Evolutionary conservation across 768 basidiomycete genomes (phyloP).

Genomic region (Termitomyces bulborhizus): DNA sequence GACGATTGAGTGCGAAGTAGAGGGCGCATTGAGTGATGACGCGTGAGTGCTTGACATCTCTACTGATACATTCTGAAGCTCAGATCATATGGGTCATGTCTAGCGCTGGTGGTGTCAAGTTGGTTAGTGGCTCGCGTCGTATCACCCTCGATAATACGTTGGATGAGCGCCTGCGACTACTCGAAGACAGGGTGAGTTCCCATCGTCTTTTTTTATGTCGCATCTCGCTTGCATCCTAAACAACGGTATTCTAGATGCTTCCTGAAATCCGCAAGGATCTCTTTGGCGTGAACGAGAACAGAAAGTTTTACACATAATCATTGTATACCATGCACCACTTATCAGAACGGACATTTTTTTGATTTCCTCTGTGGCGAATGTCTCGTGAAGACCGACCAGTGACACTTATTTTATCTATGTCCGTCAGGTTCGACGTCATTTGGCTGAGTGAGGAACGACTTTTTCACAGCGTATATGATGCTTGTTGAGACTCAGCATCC

Average conservation of each 20-base stretch:
- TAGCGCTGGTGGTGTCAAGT: slow-evolving; percentile 83
- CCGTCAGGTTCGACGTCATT: not conserved
- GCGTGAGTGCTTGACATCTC: slow-evolving; percentile 38
- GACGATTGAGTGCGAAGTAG: slow-evolving; percentile 50
- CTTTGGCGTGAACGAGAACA: slow-evolving; percentile 87
- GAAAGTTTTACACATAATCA: slow-evolving; percentile 79
- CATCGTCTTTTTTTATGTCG: not conserved
- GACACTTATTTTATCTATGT: not conserved
- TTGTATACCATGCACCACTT: slow-evolving; percentile 4
- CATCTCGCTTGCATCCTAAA: not conserved
- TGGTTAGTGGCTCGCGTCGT: slow-evolving; percentile 62
- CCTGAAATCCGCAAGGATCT: slow-evolving; percentile 89
- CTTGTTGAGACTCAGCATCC: not conserved
- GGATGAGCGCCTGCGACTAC: slow-evolving; percentile 80
- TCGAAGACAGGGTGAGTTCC: slow-evolving; percentile 81
- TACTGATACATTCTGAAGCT: not conserved
- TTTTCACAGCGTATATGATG: not conserved
- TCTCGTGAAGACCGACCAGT: not conserved
- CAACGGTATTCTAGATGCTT: slow-evolving; percentile 63
- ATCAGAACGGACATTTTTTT: slow-evolving; percentile 4
- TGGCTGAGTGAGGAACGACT: not conserved
- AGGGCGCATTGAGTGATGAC: slow-evolving; percentile 59
- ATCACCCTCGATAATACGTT: slow-evolving; percentile 94
- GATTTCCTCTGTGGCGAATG: not conserved
- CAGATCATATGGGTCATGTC: not conserved